phyloP scores from a whole-genome alignment of 495 filamentous ascomycete genomes.

The Entonaema liquescens region DNA sequence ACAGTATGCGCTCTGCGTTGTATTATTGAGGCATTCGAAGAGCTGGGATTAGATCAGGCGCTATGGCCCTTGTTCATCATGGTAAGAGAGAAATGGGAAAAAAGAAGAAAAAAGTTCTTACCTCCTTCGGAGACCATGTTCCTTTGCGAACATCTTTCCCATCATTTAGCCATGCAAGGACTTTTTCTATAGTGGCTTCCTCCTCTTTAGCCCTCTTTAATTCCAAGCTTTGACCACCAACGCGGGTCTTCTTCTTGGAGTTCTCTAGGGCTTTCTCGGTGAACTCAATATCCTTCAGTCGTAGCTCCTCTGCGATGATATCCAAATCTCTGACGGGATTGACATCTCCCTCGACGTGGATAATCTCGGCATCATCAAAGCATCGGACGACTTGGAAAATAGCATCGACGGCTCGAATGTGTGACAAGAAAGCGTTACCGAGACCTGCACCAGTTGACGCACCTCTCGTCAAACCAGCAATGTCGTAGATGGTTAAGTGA shows the following conservation, averaged over 20 bases:
- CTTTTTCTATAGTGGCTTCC: constrained; percentile 88
- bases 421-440: constrained; percentile 97
- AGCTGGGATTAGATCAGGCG: constrained; percentile 99
- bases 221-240: constrained; percentile 95
- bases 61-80: constrained; percentile 98
- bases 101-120: constrained; percentile 60
- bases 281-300: constrained; percentile 99
- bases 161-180: constrained; percentile 79
- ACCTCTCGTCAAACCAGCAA: constrained; percentile 94
- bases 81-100: constrained; percentile 42
- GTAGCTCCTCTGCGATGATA: constrained; percentile 96
- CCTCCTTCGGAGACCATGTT: constrained; percentile 94
- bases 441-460: constrained; percentile 97
- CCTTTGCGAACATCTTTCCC: constrained; percentile 93
- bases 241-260: constrained; percentile 88
- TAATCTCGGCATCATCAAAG: constrained; percentile 99
- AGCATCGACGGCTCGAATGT: constrained; percentile 98
- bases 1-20: constrained; percentile 82
- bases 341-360: constrained; percentile 98
- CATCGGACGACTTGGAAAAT: constrained; percentile 99
- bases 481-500: constrained; percentile 99
- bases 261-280: constrained; percentile 91
- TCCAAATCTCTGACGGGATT: constrained; percentile 91
- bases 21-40: constrained; percentile 84
- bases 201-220: constrained; percentile 98